Evolutionary conservation across 176 grass and related monocot genomes (phyloP).

Genomic region (Carex kokanica): DNA sequence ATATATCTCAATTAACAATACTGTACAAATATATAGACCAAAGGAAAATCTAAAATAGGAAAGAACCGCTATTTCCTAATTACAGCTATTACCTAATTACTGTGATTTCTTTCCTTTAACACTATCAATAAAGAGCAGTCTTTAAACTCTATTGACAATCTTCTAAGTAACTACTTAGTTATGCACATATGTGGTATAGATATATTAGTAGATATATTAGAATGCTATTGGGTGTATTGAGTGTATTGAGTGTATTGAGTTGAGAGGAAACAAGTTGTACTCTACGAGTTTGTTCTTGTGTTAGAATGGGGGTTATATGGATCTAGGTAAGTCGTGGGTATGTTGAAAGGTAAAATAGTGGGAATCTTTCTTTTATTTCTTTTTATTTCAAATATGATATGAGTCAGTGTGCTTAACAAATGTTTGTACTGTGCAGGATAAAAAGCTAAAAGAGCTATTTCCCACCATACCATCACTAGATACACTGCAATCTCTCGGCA

Average conservation of each 20-base stretch:
- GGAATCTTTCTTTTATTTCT: neutral
- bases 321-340: neutral
- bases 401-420: neutral
- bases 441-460: constrained; percentile 83
- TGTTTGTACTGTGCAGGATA: constrained; percentile 61
- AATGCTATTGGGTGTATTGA: neutral
- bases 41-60: no score
- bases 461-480: constrained; percentile 70
- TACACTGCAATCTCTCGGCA: constrained; percentile 63
- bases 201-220: neutral
- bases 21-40: no score
- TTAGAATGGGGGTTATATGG: neutral
- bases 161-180: no score
- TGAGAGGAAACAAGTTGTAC: neutral
- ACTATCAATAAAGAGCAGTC: no score
- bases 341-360: neutral
- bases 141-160: no score
- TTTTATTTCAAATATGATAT: neutral
- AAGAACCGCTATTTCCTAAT: no score
- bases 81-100: no score
- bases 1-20: no score
- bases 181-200: neutral
- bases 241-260: neutral
- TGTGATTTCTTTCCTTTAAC: no score
- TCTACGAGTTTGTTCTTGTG: neutral